A percentile compares a stretch with the other conserved stretches of the same genome.
Conservation (phyloP, 129 eudicot species). For the sunflower (Helianthus annuus) region DNA sequence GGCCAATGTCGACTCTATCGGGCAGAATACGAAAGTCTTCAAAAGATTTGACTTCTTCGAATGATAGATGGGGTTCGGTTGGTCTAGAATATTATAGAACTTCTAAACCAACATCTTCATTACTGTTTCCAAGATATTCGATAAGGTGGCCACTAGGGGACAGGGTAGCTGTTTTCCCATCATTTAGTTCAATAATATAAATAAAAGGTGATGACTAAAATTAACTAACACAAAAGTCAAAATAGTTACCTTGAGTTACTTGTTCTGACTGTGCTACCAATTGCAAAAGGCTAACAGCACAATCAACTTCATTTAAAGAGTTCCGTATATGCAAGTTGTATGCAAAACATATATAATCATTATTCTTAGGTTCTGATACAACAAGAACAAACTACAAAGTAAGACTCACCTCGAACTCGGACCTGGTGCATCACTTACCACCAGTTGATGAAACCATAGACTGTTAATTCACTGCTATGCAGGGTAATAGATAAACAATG, state of each 20-base stretch:
- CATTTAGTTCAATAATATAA: no score
- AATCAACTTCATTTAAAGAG: slow-evolving; percentile 27
- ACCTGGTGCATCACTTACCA: slow-evolving; percentile 28
- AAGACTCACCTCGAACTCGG: slow-evolving; percentile 46
- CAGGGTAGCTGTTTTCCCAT: no score
- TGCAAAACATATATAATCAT: neutral
- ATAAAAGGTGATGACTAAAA: no score
- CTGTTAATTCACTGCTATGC: neutral
- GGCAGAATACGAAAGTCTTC: slow-evolving; percentile 55
- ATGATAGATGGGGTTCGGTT: neutral
- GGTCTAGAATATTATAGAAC: slow-evolving; percentile 22
- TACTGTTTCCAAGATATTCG: slow-evolving; percentile 38
- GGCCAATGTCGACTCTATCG: slow-evolving; percentile 56
- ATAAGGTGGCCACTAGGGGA: no score
- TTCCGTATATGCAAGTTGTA: slow-evolving; percentile 26
- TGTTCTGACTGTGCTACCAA: no score
- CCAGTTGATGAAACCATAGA: slow-evolving; percentile 43
- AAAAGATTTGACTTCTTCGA: slow-evolving; percentile 48
- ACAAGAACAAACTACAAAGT: neutral
- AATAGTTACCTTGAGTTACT: no score
- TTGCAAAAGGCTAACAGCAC: no score
- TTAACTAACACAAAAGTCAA: no score
- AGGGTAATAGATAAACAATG: neutral
- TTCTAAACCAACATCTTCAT: slow-evolving; percentile 22
- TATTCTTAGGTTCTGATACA: neutral